Conservation (phyloP, 202 grass and related monocot genomes). For the Bolboschoenoplectus hybrid region DNA sequence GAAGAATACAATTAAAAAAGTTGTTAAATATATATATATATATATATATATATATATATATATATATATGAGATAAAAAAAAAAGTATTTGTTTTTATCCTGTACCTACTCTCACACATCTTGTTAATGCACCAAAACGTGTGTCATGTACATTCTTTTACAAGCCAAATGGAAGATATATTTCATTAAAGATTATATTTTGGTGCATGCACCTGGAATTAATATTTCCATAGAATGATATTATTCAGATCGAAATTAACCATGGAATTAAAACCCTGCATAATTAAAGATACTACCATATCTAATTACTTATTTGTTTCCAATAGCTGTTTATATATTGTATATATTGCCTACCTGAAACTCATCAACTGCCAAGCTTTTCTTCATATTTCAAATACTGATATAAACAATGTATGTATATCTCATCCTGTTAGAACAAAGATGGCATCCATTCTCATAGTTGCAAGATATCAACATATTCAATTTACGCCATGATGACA, state of each 20-base stretch:
- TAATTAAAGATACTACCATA: background rate
- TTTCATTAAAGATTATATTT: background rate
- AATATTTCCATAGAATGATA: background rate
- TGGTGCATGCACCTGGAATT: slow-evolving; percentile 7
- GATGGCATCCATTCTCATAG: background rate
- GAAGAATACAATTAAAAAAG: too few species aligned
- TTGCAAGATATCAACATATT: background rate
- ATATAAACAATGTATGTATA: background rate
- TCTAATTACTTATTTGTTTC: background rate
- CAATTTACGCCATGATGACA: background rate
- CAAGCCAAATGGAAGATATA: slow-evolving; percentile 2
- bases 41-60: too few species aligned
- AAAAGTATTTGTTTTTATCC: background rate
- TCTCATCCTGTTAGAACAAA: background rate
- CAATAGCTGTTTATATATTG: background rate
- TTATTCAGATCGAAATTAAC: background rate
- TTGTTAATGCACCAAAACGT: background rate
- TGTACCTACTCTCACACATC: background rate
- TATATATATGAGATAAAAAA: too few species aligned
- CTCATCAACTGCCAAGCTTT: too few species aligned
- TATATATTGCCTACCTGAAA: background rate
- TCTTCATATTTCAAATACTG: background rate
- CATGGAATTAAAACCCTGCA: background rate
- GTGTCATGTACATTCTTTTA: background rate
- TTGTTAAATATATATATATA: too few species aligned